These are phyloP conservation scores for Discostella stelligeroides DNA, from an alignment of 108 stramenopile genomes.

Conservation along the genomic window DNA sequence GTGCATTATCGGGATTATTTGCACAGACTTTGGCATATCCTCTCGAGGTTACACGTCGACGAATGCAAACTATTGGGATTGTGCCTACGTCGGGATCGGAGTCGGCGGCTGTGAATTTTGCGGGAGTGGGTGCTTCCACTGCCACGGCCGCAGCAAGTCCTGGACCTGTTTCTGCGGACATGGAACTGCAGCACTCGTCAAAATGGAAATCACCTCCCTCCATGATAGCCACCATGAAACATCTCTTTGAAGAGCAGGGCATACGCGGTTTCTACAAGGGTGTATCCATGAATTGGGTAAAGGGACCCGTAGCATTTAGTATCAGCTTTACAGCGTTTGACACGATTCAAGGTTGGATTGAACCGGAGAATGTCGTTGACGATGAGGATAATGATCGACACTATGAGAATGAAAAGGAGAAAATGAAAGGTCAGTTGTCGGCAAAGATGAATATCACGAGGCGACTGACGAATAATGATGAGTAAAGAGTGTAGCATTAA, in stretches of 20 bases:
- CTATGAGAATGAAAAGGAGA: slow-evolving; percentile 26
- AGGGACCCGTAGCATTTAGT: slow-evolving; percentile 94
- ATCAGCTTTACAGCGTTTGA: slow-evolving; percentile 97
- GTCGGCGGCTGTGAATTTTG: slow-evolving; percentile 68
- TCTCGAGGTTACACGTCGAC: slow-evolving; percentile 90
- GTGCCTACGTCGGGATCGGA: slow-evolving; percentile 71
- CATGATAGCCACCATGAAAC: slow-evolving; percentile 64
- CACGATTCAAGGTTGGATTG: slow-evolving; percentile 68
- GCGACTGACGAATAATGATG: slow-evolving; percentile 42
- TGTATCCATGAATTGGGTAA: slow-evolving; percentile 97
- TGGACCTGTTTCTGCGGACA: not conserved
- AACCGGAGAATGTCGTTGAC: slow-evolving; percentile 35
- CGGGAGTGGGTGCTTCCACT: slow-evolving; percentile 11
- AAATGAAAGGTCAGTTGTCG: slow-evolving; percentile 19
- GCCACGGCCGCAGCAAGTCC: not conserved
- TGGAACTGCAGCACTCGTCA: not conserved
- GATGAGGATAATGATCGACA: too few relatives aligned
- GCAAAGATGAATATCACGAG: slow-evolving; percentile 27
- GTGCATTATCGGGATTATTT: slow-evolving; percentile 87
- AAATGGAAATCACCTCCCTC: slow-evolving; percentile 44
- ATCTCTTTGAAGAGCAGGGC: slow-evolving; percentile 87
- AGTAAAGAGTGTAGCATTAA: not conserved
- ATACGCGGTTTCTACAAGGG: slow-evolving; percentile 93
- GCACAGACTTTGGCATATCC: slow-evolving; percentile 94
- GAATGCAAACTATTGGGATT: slow-evolving; percentile 96